Percentiles rank a stretch among this genome's conserved stretches.
These are phyloP conservation scores for Aphanocladium album DNA, from an alignment of 2,329 filamentous ascomycete species.

Conservation along the genomic window DNA sequence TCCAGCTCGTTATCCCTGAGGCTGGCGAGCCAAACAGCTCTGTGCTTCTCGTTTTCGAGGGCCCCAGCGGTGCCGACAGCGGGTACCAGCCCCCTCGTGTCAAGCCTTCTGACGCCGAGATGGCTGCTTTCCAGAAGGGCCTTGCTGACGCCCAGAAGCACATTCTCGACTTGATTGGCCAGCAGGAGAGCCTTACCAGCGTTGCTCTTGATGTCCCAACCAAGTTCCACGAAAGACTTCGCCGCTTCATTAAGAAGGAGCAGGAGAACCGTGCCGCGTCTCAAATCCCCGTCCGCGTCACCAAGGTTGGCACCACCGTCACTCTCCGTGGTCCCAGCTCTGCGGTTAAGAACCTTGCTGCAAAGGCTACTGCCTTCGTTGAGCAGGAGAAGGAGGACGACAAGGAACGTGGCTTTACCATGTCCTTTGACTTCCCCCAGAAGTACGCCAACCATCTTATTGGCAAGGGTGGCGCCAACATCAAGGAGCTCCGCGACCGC, in stretches of 20 bases:
- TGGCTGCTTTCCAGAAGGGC: slow-evolving; percentile 49
- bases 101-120: slow-evolving; percentile 46
- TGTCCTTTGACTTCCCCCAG: slow-evolving; percentile 88
- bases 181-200: slow-evolving; percentile 51
- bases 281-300: slow-evolving; percentile 57
- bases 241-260: slow-evolving; percentile 60
- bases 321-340: slow-evolving; percentile 72
- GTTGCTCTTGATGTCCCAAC: slow-evolving; percentile 52
- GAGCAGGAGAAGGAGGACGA: slow-evolving; percentile 88
- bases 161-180: slow-evolving; percentile 52
- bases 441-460: slow-evolving; percentile 86
- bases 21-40: slow-evolving; percentile 53
- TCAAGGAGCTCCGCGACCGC: slow-evolving; percentile 59
- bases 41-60: slow-evolving; percentile 71
- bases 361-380: slow-evolving; percentile 73
- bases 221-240: slow-evolving; percentile 61
- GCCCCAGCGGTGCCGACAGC: slow-evolving; percentile 42
- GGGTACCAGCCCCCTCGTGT: slow-evolving; percentile 51
- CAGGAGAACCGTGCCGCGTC: slow-evolving; percentile 52
- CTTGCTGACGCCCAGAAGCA: slow-evolving; percentile 53
- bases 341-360: slow-evolving; percentile 64
- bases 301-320: slow-evolving; percentile 54
- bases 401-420: slow-evolving; percentile 82
- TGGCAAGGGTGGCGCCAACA: slow-evolving; percentile 62
- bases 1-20: slow-evolving; percentile 68